A percentile compares a stretch with the other conserved stretches of the same genome.
phyloP scores from a whole-genome alignment of 208 protist species.

The Leishmania turanica region DNA sequence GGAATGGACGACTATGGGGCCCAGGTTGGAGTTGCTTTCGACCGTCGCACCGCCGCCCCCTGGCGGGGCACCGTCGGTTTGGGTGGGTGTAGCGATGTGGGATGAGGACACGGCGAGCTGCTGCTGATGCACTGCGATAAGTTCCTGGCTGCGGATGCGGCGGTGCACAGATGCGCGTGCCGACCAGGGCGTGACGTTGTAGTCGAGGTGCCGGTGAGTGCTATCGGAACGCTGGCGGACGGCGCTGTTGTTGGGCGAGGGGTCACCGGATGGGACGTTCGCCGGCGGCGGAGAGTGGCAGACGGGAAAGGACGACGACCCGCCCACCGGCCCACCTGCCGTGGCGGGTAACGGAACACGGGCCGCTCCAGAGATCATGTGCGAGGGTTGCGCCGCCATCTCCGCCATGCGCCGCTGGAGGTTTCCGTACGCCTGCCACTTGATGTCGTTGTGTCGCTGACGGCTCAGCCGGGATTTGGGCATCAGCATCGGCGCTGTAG shows the following conservation, averaged over 20 bases:
- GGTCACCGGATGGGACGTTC: conserved; percentile 12
- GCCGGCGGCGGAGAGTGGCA: conserved; percentile 9
- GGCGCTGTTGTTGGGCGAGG: conserved; percentile 28
- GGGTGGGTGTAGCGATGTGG: conserved; percentile 11
- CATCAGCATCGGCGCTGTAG: conserved; percentile 33
- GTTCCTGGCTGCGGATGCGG: conserved; percentile 40
- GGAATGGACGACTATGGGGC: neutral
- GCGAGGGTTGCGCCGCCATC: neutral
- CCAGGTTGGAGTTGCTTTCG: conserved; percentile 6
- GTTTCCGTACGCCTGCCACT: conserved; percentile 44
- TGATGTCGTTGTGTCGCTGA: conserved; percentile 47
- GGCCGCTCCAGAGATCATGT: conserved; percentile 1
- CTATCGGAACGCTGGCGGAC: conserved; percentile 18
- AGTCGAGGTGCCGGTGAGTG: conserved; percentile 42
- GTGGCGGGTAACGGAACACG: conserved; percentile 1
- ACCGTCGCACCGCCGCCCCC: neutral
- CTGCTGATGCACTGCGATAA: conserved; percentile 24
- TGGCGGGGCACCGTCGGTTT: neutral
- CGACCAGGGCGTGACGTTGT: conserved; percentile 47
- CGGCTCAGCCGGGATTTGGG: conserved; percentile 52
- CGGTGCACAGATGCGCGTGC: conserved; percentile 33
- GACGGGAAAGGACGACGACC: conserved; percentile 11
- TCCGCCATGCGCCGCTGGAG: conserved; percentile 26
- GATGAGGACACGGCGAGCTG: conserved; percentile 10
- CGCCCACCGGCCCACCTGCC: neutral